phyloP scores from a whole-genome alignment of 805 yeast genomes.

The Candida dendrica region DNA sequence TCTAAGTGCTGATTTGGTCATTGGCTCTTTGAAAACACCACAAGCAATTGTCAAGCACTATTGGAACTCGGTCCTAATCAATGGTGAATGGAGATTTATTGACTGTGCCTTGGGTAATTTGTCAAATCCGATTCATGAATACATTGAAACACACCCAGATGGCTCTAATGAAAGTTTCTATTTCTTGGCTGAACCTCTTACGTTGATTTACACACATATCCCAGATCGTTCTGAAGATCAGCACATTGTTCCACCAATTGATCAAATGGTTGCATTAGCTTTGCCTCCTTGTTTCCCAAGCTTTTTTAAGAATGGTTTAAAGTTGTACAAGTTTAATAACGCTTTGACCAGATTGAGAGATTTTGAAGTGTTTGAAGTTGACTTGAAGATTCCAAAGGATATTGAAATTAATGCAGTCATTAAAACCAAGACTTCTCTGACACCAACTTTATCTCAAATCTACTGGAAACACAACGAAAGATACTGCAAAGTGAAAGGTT shows the following conservation, averaged over 20 bases:
- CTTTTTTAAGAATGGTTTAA: constrained; percentile 53
- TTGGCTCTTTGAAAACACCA: constrained; percentile 82
- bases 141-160: constrained; percentile 25
- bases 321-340: constrained; percentile 64
- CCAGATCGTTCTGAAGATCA: constrained; percentile 77
- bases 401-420: constrained; percentile 62
- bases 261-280: constrained; percentile 67
- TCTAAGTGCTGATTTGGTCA: constrained; percentile 66
- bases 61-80: constrained; percentile 77
- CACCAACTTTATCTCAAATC: constrained; percentile 68
- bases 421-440: constrained; percentile 33
- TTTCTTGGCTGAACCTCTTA: constrained; percentile 71
- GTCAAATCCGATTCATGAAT: constrained; percentile 42
- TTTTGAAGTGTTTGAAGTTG: constrained; percentile 74
- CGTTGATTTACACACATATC: constrained; percentile 75
- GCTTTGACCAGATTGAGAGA: constrained; percentile 69
- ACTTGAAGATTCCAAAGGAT: constrained; percentile 60
- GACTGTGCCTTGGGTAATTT: constrained; percentile 65
- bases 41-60: constrained; percentile 70
- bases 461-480: constrained; percentile 62
- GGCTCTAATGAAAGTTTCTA: constrained; percentile 43
- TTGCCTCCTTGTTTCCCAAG: constrained; percentile 86
- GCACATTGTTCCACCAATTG: constrained; percentile 80
- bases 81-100: constrained; percentile 72
- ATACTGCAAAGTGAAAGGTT: constrained; percentile 71